A percentile compares a stretch with the other conserved stretches of the same genome.
These are phyloP conservation scores for Mariannaea elegans DNA, from an alignment of 2,329 filamentous ascomycete species.

Conservation along the genomic window DNA sequence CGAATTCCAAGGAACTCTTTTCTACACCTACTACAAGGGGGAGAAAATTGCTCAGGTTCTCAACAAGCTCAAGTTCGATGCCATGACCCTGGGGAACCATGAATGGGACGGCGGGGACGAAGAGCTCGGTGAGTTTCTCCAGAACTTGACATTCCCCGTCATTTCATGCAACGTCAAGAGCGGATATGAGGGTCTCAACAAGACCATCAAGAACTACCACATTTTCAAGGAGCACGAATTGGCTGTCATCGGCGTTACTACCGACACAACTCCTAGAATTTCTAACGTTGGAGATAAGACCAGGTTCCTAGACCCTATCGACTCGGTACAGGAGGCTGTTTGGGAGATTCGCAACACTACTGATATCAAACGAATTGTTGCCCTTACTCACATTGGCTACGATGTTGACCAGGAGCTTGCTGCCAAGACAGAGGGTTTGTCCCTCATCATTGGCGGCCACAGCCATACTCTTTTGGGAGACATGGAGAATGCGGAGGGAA, in stretches of 20 bases:
- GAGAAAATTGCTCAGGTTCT: constrained; percentile 74
- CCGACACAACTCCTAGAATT: constrained; percentile 65
- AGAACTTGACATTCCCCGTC: constrained; percentile 72
- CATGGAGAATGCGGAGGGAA: constrained; percentile 64
- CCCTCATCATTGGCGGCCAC: constrained; percentile 74
- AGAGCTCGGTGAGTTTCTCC: constrained; percentile 67
- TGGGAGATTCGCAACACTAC: constrained; percentile 69
- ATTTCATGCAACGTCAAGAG: constrained; percentile 71
- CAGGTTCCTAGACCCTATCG: constrained; percentile 64
- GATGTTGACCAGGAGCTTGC: constrained; percentile 70
- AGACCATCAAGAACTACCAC: constrained; percentile 71
- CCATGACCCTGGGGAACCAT: constrained; percentile 74
- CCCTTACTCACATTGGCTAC: constrained; percentile 74
- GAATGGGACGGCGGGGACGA: constrained; percentile 74
- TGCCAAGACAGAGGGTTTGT: constrained; percentile 66
- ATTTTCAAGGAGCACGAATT: constrained; percentile 69
- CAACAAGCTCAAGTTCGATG: constrained; percentile 72
- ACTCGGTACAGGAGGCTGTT: constrained; percentile 67
- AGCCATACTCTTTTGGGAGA: constrained; percentile 68
- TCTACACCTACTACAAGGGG: constrained; percentile 72
- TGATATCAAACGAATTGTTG: constrained; percentile 70
- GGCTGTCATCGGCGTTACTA: constrained; percentile 72
- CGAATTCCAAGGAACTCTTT: constrained; percentile 74
- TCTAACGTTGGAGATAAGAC: constrained; percentile 67
- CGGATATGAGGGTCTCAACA: constrained; percentile 66